These are phyloP conservation scores for Ogataea pini DNA, from an alignment of 805 yeast species.

Conservation along the genomic window DNA sequence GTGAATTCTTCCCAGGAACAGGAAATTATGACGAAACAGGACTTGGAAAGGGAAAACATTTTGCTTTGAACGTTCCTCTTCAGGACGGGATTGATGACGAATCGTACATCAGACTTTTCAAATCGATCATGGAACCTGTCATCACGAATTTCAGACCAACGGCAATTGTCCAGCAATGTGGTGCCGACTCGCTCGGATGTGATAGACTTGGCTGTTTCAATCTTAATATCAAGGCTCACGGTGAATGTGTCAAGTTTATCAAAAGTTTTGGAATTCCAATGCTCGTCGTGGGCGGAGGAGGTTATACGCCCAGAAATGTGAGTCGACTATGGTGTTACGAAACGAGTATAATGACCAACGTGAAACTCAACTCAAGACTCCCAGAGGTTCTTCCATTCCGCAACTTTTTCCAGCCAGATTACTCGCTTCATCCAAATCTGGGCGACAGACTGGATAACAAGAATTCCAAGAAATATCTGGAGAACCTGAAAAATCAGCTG, in stretches of 20 bases:
- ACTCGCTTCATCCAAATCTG: slow-evolving; percentile 80
- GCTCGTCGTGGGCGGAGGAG: slow-evolving; percentile 95
- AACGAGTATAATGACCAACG: slow-evolving; percentile 84
- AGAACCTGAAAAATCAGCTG: slow-evolving; percentile 70
- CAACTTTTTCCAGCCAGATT: slow-evolving; percentile 88
- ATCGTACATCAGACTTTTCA: slow-evolving; percentile 70
- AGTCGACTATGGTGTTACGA: slow-evolving; percentile 95
- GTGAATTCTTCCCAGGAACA: slow-evolving; percentile 96
- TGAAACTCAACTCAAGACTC: slow-evolving; percentile 69
- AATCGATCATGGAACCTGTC: slow-evolving; percentile 86
- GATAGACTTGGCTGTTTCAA: slow-evolving; percentile 95
- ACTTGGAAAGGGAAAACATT: slow-evolving; percentile 83
- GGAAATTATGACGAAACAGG: slow-evolving; percentile 91
- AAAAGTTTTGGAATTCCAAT: slow-evolving; percentile 89
- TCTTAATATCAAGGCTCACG: slow-evolving; percentile 88
- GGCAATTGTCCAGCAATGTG: slow-evolving; percentile 93
- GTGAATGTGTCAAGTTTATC: slow-evolving; percentile 89
- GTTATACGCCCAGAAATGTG: slow-evolving; percentile 95
- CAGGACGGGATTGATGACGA: slow-evolving; percentile 96
- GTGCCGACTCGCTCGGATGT: slow-evolving; percentile 93
- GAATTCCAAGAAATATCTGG: slow-evolving; percentile 79
- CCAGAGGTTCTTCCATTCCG: slow-evolving; percentile 77
- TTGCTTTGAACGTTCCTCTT: slow-evolving; percentile 86
- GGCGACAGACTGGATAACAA: slow-evolving; percentile 82
- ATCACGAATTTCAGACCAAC: slow-evolving; percentile 91